Evolutionary conservation across 352 stramenopile species (phyloP).

Genomic region (Aphanomyces euteiches): DNA sequence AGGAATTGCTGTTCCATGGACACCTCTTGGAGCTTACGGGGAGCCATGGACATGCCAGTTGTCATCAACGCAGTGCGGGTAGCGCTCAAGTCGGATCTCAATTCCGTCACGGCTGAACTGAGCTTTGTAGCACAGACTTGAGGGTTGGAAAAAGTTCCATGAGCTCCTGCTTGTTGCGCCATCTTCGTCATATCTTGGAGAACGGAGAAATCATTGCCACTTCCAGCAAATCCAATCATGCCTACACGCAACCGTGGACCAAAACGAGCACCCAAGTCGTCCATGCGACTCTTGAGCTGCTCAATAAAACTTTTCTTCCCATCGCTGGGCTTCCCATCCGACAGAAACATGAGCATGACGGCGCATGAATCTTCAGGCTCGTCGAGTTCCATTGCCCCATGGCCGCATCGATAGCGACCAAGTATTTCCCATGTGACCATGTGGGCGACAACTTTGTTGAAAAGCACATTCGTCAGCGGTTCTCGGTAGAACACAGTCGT

Average conservation of each 20-base stretch:
- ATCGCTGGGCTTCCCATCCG: conserved; percentile 32
- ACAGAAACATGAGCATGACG: conserved; percentile 31
- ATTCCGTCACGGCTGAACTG: conserved; percentile 1
- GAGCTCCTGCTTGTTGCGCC: not conserved
- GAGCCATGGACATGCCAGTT: not conserved
- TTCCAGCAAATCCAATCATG: conserved; percentile 21
- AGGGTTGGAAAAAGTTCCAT: not conserved
- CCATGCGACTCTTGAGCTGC: conserved; percentile 18
- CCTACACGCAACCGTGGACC: conserved; percentile 14
- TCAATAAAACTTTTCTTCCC: not conserved
- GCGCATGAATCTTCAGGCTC: conserved; percentile 19
- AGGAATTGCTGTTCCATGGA: not conserved
- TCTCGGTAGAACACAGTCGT: conserved; percentile 28
- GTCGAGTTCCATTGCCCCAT: conserved; percentile 28
- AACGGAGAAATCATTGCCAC: not conserved
- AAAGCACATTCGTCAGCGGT: conserved; percentile 32
- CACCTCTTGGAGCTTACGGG: not conserved
- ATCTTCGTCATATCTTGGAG: not conserved
- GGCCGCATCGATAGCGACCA: conserved; percentile 31
- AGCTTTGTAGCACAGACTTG: conserved; percentile 3
- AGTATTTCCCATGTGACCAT: conserved; percentile 31
- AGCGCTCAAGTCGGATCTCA: conserved; percentile 11
- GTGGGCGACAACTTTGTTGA: conserved; percentile 34
- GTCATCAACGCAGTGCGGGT: not conserved
- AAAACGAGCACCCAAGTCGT: conserved; percentile 29